Evolutionary conservation across 495 filamentous ascomycete genomes (phyloP).

Genomic region (Penicillium odoratum): DNA sequence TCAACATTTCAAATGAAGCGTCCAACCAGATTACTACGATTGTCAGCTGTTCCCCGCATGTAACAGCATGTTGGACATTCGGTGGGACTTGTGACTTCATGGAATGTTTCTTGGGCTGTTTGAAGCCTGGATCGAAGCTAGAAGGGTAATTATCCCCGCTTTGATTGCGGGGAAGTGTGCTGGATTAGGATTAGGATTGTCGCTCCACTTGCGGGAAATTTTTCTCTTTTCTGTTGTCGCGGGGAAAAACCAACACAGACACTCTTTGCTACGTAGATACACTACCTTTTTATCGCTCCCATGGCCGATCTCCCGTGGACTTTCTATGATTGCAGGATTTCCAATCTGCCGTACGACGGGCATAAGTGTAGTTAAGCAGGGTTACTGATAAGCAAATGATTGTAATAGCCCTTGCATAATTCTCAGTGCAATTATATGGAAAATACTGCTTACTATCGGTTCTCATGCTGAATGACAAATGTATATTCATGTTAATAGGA

Average conservation of each 20-base stretch:
- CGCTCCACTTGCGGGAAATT: constrained; percentile 13
- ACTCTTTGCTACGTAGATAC: background rate
- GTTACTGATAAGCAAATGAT: background rate
- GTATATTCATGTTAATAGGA: too few species aligned
- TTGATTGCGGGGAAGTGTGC: constrained; percentile 3
- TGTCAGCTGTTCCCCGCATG: constrained; percentile 14
- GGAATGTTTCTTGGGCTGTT: background rate
- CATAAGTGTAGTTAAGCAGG: background rate
- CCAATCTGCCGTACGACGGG: background rate
- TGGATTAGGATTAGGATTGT: background rate
- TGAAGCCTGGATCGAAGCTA: background rate
- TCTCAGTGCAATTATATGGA: background rate
- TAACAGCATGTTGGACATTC: constrained; percentile 2
- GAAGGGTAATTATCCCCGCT: constrained; percentile 3
- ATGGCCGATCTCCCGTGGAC: background rate
- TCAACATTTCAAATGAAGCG: background rate
- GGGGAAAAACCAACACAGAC: background rate
- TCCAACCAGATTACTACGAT: constrained; percentile 18
- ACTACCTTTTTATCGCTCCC: background rate
- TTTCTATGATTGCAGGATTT: background rate
- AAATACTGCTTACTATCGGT: too few species aligned
- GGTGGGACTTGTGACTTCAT: constrained; percentile 8
- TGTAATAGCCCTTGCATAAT: background rate
- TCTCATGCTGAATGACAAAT: too few species aligned
- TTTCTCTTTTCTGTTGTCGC: constrained; percentile 6